A percentile compares a stretch with the other conserved stretches of the same genome.
Evolutionary conservation across 805 yeast species (phyloP).

Genomic region (Ogataea philodendri): DNA sequence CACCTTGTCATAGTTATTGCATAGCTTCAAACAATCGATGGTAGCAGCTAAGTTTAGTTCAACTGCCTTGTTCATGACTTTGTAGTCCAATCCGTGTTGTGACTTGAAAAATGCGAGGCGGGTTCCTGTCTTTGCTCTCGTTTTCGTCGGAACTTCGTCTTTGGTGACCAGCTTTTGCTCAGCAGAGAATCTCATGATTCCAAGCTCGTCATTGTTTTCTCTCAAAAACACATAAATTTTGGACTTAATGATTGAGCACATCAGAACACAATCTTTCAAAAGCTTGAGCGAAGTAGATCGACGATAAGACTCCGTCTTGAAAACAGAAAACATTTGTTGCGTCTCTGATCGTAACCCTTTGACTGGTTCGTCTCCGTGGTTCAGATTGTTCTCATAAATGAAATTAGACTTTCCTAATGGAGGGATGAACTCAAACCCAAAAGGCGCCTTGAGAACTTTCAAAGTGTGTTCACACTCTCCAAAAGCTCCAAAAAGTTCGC

Average conservation of each 20-base stretch:
- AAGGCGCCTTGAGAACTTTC: slow-evolving; percentile 11
- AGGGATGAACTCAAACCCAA: slow-evolving; percentile 30
- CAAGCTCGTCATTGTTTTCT: slow-evolving; percentile 20
- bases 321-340: slow-evolving; percentile 12
- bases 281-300: slow-evolving; percentile 13
- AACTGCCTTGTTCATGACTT: slow-evolving; percentile 26
- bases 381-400: slow-evolving; percentile 25
- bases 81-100: slow-evolving; percentile 27
- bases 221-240: slow-evolving; percentile 23
- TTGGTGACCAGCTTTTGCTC: slow-evolving; percentile 14
- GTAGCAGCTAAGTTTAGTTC: slow-evolving; percentile 24
- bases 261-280: slow-evolving; percentile 32
- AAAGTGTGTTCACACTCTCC: slow-evolving; percentile 16
- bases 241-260: slow-evolving; percentile 37
- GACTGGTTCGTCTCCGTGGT: slow-evolving; percentile 12
- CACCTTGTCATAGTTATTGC: slow-evolving; percentile 20
- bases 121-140: slow-evolving; percentile 25
- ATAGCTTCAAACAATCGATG: slow-evolving; percentile 22
- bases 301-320: slow-evolving; percentile 11
- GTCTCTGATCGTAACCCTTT: slow-evolving; percentile 12
- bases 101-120: slow-evolving; percentile 29
- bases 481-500: slow-evolving; percentile 10
- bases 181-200: slow-evolving; percentile 21
- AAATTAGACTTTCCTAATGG: slow-evolving; percentile 31
- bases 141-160: slow-evolving; percentile 21